A percentile compares a stretch with the other conserved stretches of the same genome.
Conservation (phyloP, 139 green algal genomes). For the Astrephomene gubernaculifera region DNA sequence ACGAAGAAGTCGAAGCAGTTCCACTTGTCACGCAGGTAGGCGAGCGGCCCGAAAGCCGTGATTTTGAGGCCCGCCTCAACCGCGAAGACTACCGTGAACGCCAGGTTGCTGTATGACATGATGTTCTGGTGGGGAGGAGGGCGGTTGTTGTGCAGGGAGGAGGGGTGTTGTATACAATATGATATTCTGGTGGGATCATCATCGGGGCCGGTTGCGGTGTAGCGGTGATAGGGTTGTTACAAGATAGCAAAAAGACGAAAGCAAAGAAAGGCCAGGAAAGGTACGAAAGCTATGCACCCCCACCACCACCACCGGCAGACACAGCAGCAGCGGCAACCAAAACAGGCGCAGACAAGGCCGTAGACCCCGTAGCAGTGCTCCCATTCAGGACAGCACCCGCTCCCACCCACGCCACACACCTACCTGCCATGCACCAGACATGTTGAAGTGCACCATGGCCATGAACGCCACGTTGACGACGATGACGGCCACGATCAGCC, state of each 20-base stretch:
- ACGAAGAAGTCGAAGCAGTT: slow-evolving; percentile 82
- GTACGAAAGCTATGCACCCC: no score
- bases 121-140: neutral
- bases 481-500: slow-evolving; percentile 68
- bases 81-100: slow-evolving; percentile 74
- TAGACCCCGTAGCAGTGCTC: no score
- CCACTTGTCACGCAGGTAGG: slow-evolving; percentile 37
- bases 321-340: no score
- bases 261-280: no score
- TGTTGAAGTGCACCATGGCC: slow-evolving; percentile 46
- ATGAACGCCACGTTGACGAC: slow-evolving; percentile 71
- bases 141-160: no score
- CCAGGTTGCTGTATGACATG: slow-evolving; percentile 57
- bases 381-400: neutral
- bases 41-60: slow-evolving; percentile 43
- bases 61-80: slow-evolving; percentile 72
- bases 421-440: slow-evolving; percentile 29
- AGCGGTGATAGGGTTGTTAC: no score
- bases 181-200: no score
- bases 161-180: no score
- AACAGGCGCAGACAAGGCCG: no score
- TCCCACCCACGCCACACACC: neutral
- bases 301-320: no score
- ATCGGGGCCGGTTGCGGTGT: no score
- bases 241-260: no score